Evolutionary conservation across 768 basidiomycete genomes (phyloP).

Genomic region (Hydnomerulius pinastri): DNA sequence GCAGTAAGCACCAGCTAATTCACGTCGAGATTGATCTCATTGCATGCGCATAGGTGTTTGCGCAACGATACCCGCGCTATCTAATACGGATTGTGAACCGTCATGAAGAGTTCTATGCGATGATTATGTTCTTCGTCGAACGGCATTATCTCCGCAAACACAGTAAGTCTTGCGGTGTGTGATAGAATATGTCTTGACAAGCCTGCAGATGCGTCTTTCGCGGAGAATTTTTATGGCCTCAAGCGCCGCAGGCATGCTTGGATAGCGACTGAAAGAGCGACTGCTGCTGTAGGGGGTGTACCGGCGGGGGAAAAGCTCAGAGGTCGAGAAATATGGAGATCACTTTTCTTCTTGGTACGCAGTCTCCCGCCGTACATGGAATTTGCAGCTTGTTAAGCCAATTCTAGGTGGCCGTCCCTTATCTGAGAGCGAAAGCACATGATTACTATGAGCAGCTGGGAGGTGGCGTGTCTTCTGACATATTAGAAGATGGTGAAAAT

Average conservation of each 20-base stretch:
- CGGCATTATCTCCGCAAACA: conserved; percentile 86
- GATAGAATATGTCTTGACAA: conserved; percentile 2
- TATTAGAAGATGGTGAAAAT: conserved; percentile 55
- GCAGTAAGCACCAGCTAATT: conserved; percentile 56
- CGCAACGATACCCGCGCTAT: conserved; percentile 92
- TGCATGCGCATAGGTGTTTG: conserved; percentile 70
- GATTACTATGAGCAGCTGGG: conserved; percentile 91
- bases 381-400: conserved; percentile 2
- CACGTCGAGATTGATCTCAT: background rate
- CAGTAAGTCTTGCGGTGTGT: conserved; percentile 48
- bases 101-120: conserved; percentile 95
- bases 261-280: conserved; percentile 67
- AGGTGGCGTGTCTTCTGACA: conserved; percentile 72
- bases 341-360: conserved; percentile 78
- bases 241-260: conserved; percentile 75
- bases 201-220: conserved; percentile 85
- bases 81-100: conserved; percentile 87
- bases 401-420: conserved; percentile 79
- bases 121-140: conserved; percentile 88
- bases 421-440: conserved; percentile 83
- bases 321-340: conserved; percentile 67
- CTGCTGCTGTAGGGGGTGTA: conserved; percentile 65
- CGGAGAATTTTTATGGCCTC: conserved; percentile 95
- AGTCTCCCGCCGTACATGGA: background rate
- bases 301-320: conserved; percentile 68